These are phyloP conservation scores for Alternaria sp. DNA, from an alignment of 2,329 filamentous ascomycete species.

Conservation along the genomic window DNA sequence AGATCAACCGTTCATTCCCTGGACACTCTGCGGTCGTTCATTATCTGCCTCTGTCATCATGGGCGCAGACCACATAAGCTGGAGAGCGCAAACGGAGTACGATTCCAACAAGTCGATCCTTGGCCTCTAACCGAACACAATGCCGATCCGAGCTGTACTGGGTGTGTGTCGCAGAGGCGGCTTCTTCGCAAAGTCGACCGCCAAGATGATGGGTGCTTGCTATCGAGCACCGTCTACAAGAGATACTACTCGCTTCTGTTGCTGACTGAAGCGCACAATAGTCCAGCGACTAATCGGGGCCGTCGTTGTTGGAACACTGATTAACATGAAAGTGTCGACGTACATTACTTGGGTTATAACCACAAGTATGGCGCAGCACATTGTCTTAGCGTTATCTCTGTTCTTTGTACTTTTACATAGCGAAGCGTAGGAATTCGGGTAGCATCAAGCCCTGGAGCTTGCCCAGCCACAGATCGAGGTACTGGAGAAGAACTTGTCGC, in stretches of 20 bases:
- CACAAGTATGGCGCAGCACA: background rate
- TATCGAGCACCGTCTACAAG: background rate
- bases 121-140: background rate
- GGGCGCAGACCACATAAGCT: background rate
- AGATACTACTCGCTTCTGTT: background rate
- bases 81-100: background rate
- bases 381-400: background rate
- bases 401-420: conserved; percentile 7
- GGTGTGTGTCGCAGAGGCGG: background rate
- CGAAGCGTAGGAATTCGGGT: conserved; percentile 1
- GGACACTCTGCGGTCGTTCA: background rate
- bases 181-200: background rate
- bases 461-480: background rate
- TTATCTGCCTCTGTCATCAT: background rate
- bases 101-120: background rate
- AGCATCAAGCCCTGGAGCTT: conserved; percentile 2
- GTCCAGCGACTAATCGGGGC: background rate
- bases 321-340: background rate
- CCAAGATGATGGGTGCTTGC: background rate
- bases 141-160: conserved; percentile 1
- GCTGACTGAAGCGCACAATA: background rate
- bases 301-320: background rate
- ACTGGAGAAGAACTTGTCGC: conserved; percentile 3
- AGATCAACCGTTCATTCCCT: background rate
- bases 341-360: background rate